phyloP scores from a whole-genome alignment of 2,329 filamentous ascomycete genomes.

The Colletotrichum sublineola region DNA sequence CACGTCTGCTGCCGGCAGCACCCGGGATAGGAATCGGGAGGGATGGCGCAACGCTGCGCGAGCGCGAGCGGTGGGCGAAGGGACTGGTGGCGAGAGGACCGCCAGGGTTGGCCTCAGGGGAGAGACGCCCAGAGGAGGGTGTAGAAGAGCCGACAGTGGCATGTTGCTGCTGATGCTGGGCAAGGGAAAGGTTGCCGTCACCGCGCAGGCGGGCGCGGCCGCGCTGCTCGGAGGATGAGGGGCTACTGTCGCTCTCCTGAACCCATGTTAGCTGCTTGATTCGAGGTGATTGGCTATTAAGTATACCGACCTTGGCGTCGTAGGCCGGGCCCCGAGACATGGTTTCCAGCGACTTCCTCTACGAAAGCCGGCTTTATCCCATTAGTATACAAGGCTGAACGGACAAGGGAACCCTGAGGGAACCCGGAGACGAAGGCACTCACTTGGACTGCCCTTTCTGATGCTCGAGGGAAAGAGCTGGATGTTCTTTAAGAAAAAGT shows the following conservation, averaged over 20 bases:
- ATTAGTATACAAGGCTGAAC: background rate
- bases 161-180: background rate
- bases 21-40: slow-evolving; percentile 25
- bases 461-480: background rate
- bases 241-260: background rate
- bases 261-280: background rate
- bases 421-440: background rate
- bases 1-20: slow-evolving; percentile 11
- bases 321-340: slow-evolving; percentile 9
- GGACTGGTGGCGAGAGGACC: too few relatives aligned
- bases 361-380: background rate
- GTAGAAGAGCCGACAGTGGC: background rate
- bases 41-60: slow-evolving; percentile 6
- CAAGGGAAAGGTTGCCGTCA: background rate
- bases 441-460: background rate
- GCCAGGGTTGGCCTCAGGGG: background rate
- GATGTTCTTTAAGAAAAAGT: background rate
- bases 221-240: background rate
- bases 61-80: background rate
- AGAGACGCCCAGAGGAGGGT: background rate
- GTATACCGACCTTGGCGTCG: background rate
- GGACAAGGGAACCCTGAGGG: background rate
- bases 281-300: too few relatives aligned
- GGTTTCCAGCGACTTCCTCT: background rate
- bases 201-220: slow-evolving; percentile 16